phyloP scores from a whole-genome alignment of 805 yeast species.

The Myxozyma sirexii region DNA sequence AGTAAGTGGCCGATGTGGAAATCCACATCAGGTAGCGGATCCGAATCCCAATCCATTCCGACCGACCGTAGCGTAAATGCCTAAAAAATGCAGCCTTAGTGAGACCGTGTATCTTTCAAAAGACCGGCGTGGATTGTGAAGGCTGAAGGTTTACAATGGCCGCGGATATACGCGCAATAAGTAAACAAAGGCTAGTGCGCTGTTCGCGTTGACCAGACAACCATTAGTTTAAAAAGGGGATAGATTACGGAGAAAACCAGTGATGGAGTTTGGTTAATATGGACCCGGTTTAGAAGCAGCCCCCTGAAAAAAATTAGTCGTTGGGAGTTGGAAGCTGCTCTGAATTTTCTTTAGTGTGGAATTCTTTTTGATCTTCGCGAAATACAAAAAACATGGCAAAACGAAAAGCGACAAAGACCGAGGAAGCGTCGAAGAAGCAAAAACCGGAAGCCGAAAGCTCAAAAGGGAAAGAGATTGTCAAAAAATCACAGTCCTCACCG shows the following conservation, averaged over 20 bases:
- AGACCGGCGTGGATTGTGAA: no score
- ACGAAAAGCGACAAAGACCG: background rate
- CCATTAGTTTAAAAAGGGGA: background rate
- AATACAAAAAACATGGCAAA: background rate
- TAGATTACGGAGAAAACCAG: no score
- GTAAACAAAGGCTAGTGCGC: slow-evolving; percentile 4
- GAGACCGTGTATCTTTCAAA: no score
- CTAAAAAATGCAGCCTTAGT: background rate
- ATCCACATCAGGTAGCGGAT: slow-evolving; percentile 9
- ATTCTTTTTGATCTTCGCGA: no score
- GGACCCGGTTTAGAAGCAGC: background rate
- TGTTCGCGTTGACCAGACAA: slow-evolving; percentile 10
- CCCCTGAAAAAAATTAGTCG: background rate
- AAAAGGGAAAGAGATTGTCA: background rate
- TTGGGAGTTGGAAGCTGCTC: background rate
- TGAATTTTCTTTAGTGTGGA: background rate
- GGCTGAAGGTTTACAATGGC: no score
- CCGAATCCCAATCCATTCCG: slow-evolving; percentile 3
- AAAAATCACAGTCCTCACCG: background rate
- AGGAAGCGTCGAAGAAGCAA: background rate
- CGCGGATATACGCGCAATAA: background rate
- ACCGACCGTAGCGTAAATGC: background rate
- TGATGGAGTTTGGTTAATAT: background rate
- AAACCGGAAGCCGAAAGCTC: background rate
- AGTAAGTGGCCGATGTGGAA: slow-evolving; percentile 51